phyloP scores from a whole-genome alignment of 176 grass and related monocot species.

The Alopecurus myosuroides region DNA sequence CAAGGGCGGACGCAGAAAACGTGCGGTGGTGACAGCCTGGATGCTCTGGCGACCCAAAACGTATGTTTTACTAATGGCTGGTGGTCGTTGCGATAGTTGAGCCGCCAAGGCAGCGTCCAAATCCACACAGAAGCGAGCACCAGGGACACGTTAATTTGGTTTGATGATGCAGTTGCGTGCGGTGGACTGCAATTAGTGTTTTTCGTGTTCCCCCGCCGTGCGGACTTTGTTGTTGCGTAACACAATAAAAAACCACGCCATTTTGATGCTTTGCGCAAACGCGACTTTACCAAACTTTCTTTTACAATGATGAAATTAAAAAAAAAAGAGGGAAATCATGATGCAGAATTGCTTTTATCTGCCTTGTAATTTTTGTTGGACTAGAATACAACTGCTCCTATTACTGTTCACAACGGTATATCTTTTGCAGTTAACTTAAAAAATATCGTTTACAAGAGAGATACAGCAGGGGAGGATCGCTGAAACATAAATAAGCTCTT shows the following conservation, averaged over 20 bases:
- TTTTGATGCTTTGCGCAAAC: neutral
- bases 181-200: neutral
- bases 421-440: neutral
- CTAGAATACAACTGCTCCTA: neutral
- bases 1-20: neutral
- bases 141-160: neutral
- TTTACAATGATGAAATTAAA: neutral
- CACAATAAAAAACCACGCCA: neutral
- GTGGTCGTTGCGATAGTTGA: neutral
- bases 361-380: neutral
- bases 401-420: neutral
- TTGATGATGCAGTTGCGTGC: conserved; percentile 29
- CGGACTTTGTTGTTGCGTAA: conserved; percentile 10
- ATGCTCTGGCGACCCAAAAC: neutral
- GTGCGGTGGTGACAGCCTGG: neutral
- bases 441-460: neutral
- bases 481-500: neutral
- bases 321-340: neutral
- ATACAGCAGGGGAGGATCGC: neutral
- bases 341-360: neutral
- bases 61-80: neutral
- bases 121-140: neutral
- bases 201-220: conserved; percentile 21
- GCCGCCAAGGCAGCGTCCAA: neutral
- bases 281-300: neutral